Evolutionary conservation across 345 rosid species (phyloP).

Genomic region (Raphanus raphanistrum): DNA sequence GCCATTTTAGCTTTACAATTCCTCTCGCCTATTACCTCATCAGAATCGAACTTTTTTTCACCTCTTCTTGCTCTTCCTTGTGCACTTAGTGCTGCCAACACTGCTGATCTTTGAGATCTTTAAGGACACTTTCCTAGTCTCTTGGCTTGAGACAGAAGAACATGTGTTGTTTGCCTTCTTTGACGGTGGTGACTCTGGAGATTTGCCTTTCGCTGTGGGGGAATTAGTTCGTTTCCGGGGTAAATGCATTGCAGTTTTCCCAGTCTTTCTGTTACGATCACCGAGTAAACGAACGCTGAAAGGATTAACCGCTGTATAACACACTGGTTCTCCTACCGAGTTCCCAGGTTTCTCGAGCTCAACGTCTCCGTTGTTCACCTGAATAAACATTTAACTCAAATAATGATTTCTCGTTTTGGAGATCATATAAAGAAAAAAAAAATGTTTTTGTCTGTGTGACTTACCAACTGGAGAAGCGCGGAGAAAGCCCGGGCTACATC

Average conservation of each 20-base stretch:
- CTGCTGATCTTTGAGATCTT: conserved; percentile 55
- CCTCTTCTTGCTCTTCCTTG: conserved; percentile 74
- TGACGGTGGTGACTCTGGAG: conserved; percentile 22
- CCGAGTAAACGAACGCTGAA: conserved; percentile 61
- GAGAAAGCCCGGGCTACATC: conserved; percentile 92
- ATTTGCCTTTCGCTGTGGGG: conserved; percentile 40
- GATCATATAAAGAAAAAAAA: no score
- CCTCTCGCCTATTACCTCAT: conserved; percentile 38
- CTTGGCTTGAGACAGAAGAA: conserved; percentile 34
- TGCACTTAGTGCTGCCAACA: conserved; percentile 49
- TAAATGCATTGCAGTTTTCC: conserved; percentile 32
- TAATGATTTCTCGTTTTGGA: conserved; percentile 1
- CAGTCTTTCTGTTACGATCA: conserved; percentile 32
- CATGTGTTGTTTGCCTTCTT: conserved; percentile 37
- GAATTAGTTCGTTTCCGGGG: conserved; percentile 65
- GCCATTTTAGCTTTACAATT: conserved; percentile 14
- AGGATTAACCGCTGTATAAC: conserved; percentile 74
- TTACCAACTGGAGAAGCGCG: conserved; percentile 96
- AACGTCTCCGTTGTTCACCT: conserved; percentile 95
- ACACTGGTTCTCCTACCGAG: conserved; percentile 43
- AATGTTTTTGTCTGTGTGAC: no score
- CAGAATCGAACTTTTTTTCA: conserved; percentile 50
- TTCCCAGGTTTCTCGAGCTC: conserved; percentile 55
- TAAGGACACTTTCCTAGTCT: conserved; percentile 43
- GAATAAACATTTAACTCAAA: conserved; percentile 16